Evolutionary conservation across 805 yeast species (phyloP).

Genomic region (Ogataea ganodermae): DNA sequence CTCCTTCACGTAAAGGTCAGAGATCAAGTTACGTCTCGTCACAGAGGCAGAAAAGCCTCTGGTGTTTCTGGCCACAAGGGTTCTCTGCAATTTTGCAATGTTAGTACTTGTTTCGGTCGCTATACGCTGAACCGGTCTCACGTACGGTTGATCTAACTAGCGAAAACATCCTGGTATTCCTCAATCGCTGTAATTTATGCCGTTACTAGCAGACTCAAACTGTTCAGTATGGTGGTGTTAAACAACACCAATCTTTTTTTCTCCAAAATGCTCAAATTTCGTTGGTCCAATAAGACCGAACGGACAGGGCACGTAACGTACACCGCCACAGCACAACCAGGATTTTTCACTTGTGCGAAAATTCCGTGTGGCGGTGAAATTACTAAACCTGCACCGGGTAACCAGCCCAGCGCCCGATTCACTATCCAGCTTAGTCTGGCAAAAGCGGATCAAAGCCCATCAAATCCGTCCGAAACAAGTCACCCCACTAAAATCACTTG

Average conservation of each 20-base stretch:
- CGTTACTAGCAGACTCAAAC: not conserved
- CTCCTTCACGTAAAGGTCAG: constrained; percentile 85
- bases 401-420: no score
- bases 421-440: no score
- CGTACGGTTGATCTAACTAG: constrained; percentile 12
- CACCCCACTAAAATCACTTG: no score
- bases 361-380: constrained; percentile 4
- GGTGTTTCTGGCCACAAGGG: constrained; percentile 25
- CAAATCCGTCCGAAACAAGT: no score
- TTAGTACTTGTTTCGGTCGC: not conserved
- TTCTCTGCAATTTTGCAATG: constrained; percentile 16
- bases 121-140: not conserved
- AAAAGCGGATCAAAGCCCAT: no score
- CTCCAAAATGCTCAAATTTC: constrained; percentile 11
- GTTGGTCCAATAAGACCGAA: constrained; percentile 14
- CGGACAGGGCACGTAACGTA: constrained; percentile 7
- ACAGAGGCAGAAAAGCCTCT: constrained; percentile 32
- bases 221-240: not conserved
- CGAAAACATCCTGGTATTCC: constrained; percentile 10
- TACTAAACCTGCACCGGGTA: no score
- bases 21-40: constrained; percentile 54
- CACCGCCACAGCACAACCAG: not conserved
- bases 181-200: constrained; percentile 6
- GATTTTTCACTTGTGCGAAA: not conserved
- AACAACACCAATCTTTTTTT: constrained; percentile 9